These are phyloP conservation scores for Cyberlindnera mrakii DNA, from an alignment of 805 yeast genomes.

Conservation along the genomic window DNA sequence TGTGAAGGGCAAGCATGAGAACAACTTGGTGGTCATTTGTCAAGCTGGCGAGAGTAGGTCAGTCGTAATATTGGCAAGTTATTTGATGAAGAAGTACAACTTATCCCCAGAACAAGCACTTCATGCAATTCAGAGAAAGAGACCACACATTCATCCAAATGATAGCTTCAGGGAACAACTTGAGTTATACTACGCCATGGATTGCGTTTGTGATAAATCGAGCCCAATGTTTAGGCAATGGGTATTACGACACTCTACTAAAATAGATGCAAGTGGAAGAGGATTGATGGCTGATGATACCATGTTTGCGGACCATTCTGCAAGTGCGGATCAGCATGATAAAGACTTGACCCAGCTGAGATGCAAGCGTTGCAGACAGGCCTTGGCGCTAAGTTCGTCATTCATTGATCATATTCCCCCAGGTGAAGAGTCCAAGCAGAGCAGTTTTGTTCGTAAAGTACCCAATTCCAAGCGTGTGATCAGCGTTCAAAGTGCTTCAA, in stretches of 20 bases:
- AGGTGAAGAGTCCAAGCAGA: constrained; percentile 54
- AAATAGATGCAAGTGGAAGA: constrained; percentile 37
- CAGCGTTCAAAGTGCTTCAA: constrained; percentile 49
- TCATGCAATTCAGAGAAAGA: constrained; percentile 66
- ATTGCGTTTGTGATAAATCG: constrained; percentile 27
- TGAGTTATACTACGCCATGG: constrained; percentile 47
- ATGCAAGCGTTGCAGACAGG: constrained; percentile 78
- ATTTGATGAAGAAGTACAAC: constrained; percentile 73
- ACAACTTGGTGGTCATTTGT: constrained; percentile 60
- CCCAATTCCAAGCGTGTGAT: constrained; percentile 56
- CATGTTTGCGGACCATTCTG: constrained; percentile 24
- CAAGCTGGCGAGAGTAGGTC: constrained; percentile 94
- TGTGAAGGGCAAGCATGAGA: constrained; percentile 30
- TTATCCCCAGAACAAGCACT: constrained; percentile 56
- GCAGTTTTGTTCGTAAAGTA: constrained; percentile 59
- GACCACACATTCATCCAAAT: constrained; percentile 63
- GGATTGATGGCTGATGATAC: constrained; percentile 25
- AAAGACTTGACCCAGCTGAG: constrained; percentile 38
- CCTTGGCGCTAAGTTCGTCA: constrained; percentile 56
- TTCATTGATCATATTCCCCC: constrained; percentile 67
- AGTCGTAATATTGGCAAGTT: constrained; percentile 80
- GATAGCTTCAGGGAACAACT: constrained; percentile 70
- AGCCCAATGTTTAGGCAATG: constrained; percentile 38
- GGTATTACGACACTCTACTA: constrained; percentile 31
- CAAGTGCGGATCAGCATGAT: constrained; percentile 20